phyloP scores from a whole-genome alignment of 2,329 filamentous ascomycete species.

The Talaromyces pinophilus region DNA sequence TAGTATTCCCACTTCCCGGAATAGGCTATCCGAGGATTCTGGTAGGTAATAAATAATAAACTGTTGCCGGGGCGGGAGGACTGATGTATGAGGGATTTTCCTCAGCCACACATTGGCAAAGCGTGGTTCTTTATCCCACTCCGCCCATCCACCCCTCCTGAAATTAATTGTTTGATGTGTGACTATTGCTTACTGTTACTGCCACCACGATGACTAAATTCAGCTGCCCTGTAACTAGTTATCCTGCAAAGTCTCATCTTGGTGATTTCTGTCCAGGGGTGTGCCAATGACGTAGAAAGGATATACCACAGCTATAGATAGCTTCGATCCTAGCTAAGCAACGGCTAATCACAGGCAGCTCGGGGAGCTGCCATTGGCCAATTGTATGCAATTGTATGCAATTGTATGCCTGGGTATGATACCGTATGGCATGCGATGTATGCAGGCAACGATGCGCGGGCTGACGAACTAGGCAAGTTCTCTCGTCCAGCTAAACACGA shows the following conservation, averaged over 20 bases:
- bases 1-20: not conserved
- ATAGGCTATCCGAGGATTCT: slow-evolving; percentile 1
- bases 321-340: not conserved
- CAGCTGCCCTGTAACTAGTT: not conserved
- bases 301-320: not conserved
- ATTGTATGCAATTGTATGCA: not conserved
- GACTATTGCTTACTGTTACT: not conserved
- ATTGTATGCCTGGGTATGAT: not conserved
- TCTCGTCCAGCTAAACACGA: not conserved
- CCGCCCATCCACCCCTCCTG: not conserved
- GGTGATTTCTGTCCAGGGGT: slow-evolving; percentile 1
- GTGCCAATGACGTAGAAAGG: slow-evolving; percentile 1
- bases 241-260: not conserved
- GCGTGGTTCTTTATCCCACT: not conserved
- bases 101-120: slow-evolving; percentile 23
- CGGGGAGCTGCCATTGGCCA: not conserved
- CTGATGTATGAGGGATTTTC: slow-evolving; percentile 26
- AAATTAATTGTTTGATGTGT: not conserved
- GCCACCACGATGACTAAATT: not conserved
- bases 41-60: not conserved
- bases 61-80: not conserved
- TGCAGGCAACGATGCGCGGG: not conserved
- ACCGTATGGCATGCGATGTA: not conserved
- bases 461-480: not conserved
- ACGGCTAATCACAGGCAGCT: not conserved